A percentile compares a stretch with the other conserved stretches of the same genome.
Conservation (phyloP, 257 asterid genomes). For the Solanum pinnatisectum region DNA sequence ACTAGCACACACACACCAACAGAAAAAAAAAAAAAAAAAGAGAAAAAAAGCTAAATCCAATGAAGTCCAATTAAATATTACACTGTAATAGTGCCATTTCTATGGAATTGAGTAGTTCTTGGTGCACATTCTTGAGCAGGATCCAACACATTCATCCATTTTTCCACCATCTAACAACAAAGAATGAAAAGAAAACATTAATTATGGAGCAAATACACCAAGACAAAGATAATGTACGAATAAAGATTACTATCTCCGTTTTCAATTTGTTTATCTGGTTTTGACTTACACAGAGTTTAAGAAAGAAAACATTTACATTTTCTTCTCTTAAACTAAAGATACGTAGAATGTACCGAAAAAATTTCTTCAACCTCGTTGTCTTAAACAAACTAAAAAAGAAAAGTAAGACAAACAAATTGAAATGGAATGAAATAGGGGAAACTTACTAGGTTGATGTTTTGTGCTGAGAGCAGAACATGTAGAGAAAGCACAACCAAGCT, state of each 20-base stretch:
- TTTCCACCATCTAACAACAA: slow-evolving; percentile 51
- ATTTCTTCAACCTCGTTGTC: background rate
- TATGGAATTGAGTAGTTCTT: slow-evolving; percentile 38
- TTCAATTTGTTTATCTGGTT: background rate
- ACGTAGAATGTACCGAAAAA: background rate
- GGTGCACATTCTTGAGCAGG: slow-evolving; percentile 68
- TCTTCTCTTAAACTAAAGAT: background rate
- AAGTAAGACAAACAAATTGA: background rate
- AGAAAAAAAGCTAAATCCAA: background rate
- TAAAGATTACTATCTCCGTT: background rate
- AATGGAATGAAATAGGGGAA: too few species aligned
- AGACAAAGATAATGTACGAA: background rate
- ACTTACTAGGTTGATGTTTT: slow-evolving; percentile 57
- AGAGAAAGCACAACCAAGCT: slow-evolving; percentile 83
- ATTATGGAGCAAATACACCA: background rate
- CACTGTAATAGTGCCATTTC: background rate
- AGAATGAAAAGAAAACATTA: background rate
- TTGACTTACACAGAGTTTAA: background rate
- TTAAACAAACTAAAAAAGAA: background rate
- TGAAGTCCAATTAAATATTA: background rate
- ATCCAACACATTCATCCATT: slow-evolving; percentile 80
- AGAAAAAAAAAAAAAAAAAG: background rate
- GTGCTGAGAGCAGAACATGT: slow-evolving; percentile 64
- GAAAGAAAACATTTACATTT: background rate
- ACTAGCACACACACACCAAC: background rate